Base-by-base conservation (phyloP, 2,329 filamentous ascomycete genomes). In the Diaporthe citriasiana region DNA sequence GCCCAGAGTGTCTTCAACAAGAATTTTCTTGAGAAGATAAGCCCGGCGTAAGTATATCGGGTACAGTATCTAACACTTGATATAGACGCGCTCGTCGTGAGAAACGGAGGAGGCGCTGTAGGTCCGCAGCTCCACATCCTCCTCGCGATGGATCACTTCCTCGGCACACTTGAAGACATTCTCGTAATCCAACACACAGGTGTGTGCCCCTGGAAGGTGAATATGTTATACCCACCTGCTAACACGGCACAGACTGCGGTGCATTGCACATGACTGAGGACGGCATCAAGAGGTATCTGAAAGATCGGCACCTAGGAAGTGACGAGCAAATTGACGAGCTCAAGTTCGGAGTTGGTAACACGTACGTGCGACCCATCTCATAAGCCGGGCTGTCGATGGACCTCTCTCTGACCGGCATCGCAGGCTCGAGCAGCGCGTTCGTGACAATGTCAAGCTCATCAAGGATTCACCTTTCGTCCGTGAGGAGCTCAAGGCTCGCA, bases 401-500 rank as follows among this genome's bases (percentile, higher is more conserved):
- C 5, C 6, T n/a, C n/a, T n/a, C n/a, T 35, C 22, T 55, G 15
- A 47, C 17, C 2, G 10, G 17, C n/a, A 40, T 7, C 2, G 13
- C 5, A 72, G 59, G 13, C 59, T 66, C 22, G 70, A 66, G 27
- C 47, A 72, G 13, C 35, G 70, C 3, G 70, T 66, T 12, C 59
- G 47, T 1, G 59, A 57, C 3, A 72, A 66, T 27, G 59, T 66
- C 22, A 53, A 66, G 19, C 35, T 56, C 47, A 56, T 72, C 57
- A 66, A 66, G 35, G 57, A 65, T n/a, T 72, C 70, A 7, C 70
- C 57, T 19, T 63, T 65, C 13, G 27, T 72, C 38, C 47, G 47
- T 7, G 47, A 56, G 3, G 57, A 72, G 57, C 70, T 72, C 45
- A 72, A 72, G 15, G 70, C 57, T 55, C 70, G 50, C 22, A 72